Evolutionary conservation across 2,329 filamentous ascomycete species (phyloP).

Genomic region (Fusarium sp.): DNA sequence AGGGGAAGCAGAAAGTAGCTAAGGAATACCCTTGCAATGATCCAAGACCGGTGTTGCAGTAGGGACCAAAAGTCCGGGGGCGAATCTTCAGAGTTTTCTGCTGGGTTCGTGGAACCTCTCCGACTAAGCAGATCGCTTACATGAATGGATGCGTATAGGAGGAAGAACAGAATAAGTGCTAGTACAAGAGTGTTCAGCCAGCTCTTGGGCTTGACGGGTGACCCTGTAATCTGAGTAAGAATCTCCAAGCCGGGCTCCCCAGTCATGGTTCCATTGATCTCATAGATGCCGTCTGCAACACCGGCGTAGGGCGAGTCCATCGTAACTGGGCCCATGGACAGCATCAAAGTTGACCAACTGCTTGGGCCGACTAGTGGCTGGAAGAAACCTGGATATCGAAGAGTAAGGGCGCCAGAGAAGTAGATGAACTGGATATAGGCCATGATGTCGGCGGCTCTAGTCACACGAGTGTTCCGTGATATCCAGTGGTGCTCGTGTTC

Average conservation of each 20-base stretch:
- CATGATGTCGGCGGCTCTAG: conserved; percentile 67
- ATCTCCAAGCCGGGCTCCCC: conserved; percentile 71
- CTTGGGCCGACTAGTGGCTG: conserved; percentile 78
- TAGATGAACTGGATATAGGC: conserved; percentile 84
- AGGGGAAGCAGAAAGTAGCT: conserved; percentile 84
- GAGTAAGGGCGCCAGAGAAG: conserved; percentile 76
- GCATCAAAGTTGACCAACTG: conserved; percentile 79
- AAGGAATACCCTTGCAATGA: conserved; percentile 77
- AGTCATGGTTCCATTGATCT: conserved; percentile 74
- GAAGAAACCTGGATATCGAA: conserved; percentile 82
- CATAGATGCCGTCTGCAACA: conserved; percentile 72
- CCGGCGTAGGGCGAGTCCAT: conserved; percentile 45
- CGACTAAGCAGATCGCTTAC: conserved; percentile 47
- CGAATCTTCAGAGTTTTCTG: background rate
- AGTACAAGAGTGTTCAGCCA: conserved; percentile 81
- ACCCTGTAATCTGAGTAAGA: conserved; percentile 78
- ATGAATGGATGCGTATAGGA: conserved; percentile 71
- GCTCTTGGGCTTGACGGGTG: conserved; percentile 73
- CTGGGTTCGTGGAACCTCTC: rapidly evolving
- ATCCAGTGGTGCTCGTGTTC: conserved; percentile 3
- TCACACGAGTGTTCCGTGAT: background rate
- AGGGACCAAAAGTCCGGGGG: conserved; percentile 42
- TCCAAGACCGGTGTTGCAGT: conserved; percentile 60
- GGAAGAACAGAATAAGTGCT: conserved; percentile 70
- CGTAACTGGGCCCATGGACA: conserved; percentile 55